Conservation (phyloP, 257 asterid genomes). For the Verbascum thapsus region DNA sequence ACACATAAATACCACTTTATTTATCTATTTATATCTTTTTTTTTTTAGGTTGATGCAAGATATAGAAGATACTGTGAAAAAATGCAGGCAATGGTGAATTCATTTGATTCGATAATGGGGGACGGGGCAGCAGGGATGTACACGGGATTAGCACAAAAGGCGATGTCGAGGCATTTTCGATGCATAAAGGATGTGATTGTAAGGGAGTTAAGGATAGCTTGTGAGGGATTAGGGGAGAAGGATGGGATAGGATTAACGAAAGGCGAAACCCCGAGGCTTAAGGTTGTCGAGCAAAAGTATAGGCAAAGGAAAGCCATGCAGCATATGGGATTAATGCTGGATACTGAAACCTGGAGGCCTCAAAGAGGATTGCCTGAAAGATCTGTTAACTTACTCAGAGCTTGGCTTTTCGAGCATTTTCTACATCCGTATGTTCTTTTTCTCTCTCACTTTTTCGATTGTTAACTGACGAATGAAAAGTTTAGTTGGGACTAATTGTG, state of each 20-base stretch:
- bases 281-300: constrained; percentile 56
- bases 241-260: constrained; percentile 59
- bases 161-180: constrained; percentile 82
- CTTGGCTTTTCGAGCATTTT: constrained; percentile 91
- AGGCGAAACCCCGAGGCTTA: constrained; percentile 82
- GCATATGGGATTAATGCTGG: constrained; percentile 65
- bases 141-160: constrained; percentile 70
- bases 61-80: constrained; percentile 68
- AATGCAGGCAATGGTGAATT: constrained; percentile 67
- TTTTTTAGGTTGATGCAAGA: constrained; percentile 63
- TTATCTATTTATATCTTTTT: no score
- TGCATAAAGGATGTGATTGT: constrained; percentile 69
- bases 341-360: constrained; percentile 78
- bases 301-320: constrained; percentile 65
- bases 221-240: constrained; percentile 69
- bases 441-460: constrained; percentile 25
- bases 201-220: constrained; percentile 52
- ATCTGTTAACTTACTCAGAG: constrained; percentile 60
- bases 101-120: constrained; percentile 62
- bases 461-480: no score
- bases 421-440: constrained; percentile 63
- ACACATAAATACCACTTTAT: no score
- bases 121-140: constrained; percentile 62
- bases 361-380: constrained; percentile 86
- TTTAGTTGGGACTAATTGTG: no score